These are phyloP conservation scores for Phaffia australis DNA, from an alignment of 768 basidiomycete genomes.

Conservation along the genomic window DNA sequence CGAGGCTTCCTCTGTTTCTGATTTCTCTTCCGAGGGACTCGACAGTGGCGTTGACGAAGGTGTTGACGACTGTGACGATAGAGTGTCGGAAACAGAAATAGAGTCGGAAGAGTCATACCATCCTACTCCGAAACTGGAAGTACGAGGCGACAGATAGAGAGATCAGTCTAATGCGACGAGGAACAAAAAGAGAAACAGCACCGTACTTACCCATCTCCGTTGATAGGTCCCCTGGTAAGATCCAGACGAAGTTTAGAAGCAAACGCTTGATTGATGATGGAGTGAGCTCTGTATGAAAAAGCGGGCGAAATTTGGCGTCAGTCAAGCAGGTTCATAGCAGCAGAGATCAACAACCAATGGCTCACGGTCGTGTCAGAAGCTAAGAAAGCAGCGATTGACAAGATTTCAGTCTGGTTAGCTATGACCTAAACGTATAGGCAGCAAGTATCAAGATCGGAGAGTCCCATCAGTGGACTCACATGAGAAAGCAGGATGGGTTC, in stretches of 20 bases:
- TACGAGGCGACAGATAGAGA: neutral
- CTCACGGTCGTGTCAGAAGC: conserved; percentile 22
- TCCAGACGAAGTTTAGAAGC: conserved; percentile 18
- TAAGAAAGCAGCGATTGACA: neutral
- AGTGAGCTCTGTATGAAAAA: conserved; percentile 13
- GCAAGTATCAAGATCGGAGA: too few relatives aligned
- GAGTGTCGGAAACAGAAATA: neutral
- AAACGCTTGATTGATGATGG: conserved; percentile 24
- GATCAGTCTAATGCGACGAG: neutral
- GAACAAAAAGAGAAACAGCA: neutral
- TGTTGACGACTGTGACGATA: neutral
- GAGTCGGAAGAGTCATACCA: conserved; percentile 16
- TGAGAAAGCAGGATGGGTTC: too few relatives aligned
- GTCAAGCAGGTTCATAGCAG: neutral
- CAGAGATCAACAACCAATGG: neutral
- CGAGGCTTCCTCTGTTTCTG: neutral
- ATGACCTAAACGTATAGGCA: too few relatives aligned
- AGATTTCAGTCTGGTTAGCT: neutral
- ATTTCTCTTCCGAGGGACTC: conserved; percentile 1
- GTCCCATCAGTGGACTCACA: too few relatives aligned
- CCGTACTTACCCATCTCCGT: conserved; percentile 11
- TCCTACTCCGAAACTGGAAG: conserved; percentile 17
- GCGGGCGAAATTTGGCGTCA: neutral
- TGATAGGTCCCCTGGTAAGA: conserved; percentile 20
- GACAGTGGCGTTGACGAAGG: neutral